These are phyloP conservation scores for Grigorovia transvaalensis DNA, from an alignment of 805 yeast genomes.

Conservation along the genomic window DNA sequence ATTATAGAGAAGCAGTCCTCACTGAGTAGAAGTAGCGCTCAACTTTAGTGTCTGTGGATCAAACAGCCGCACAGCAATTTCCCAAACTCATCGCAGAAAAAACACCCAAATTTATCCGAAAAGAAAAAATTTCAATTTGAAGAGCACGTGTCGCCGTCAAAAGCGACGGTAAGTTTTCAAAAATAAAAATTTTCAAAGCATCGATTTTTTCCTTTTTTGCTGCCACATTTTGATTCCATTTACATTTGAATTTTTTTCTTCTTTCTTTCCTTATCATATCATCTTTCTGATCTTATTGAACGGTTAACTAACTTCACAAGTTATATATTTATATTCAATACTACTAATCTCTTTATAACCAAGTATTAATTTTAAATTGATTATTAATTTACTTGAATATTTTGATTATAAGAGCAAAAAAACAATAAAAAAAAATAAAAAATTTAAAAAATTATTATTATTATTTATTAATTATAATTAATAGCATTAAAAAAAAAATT, in stretches of 20 bases:
- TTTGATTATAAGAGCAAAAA: slow-evolving; percentile 4
- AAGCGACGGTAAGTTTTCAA: neutral
- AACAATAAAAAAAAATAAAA: slow-evolving; percentile 15
- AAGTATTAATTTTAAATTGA: neutral
- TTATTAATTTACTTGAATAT: neutral
- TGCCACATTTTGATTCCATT: neutral
- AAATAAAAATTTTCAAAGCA: neutral
- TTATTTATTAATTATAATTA: no score
- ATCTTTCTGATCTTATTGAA: neutral
- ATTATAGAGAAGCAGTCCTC: neutral
- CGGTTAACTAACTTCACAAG: neutral
- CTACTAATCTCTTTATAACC: neutral
- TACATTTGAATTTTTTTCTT: no score
- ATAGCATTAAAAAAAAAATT: neutral
- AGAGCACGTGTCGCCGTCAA: neutral
- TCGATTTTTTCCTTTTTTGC: neutral
- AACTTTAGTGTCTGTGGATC: no score
- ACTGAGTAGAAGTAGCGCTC: no score
- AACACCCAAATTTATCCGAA: neutral
- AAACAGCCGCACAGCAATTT: no score
- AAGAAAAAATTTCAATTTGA: neutral
- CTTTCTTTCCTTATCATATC: neutral
- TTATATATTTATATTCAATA: neutral
- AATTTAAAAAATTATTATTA: slow-evolving; percentile 10
- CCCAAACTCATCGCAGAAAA: no score